Evolutionary conservation across 1,284 basidiomycete genomes (phyloP).

Genomic region (Sanghuangporus sanghuang): DNA sequence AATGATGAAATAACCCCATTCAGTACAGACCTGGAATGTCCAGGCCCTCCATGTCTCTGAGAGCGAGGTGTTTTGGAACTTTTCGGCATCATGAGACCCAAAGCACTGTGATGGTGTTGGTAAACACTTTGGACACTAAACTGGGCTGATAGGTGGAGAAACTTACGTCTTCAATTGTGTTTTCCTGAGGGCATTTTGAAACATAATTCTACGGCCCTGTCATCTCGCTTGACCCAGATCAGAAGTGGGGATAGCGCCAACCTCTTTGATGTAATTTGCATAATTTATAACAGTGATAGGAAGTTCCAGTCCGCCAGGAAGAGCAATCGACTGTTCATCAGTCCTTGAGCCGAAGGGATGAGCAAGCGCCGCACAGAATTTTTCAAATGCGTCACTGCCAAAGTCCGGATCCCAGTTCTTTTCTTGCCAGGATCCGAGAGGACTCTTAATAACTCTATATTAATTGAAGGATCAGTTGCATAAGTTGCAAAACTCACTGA

Average conservation of each 20-base stretch:
- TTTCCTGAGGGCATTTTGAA: conserved; percentile 47
- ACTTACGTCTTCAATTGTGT: conserved; percentile 56
- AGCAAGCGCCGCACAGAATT: conserved; percentile 65
- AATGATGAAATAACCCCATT: conserved; percentile 89
- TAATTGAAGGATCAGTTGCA: background rate
- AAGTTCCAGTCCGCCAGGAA: conserved; percentile 41
- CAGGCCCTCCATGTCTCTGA: conserved; percentile 80
- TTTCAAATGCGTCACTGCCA: conserved; percentile 56
- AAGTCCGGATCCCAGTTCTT: conserved; percentile 77
- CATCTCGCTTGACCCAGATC: background rate
- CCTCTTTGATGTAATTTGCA: conserved; percentile 69
- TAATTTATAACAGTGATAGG: conserved; percentile 69
- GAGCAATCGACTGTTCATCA: conserved; percentile 32
- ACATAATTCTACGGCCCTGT: conserved; percentile 49
- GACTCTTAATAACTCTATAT: conserved; percentile 23
- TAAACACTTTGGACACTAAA: conserved; percentile 7
- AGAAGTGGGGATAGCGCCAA: conserved; percentile 25
- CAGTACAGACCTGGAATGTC: conserved; percentile 89
- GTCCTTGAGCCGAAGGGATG: conserved; percentile 38
- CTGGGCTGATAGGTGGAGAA: background rate
- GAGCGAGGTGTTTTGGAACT: conserved; percentile 59
- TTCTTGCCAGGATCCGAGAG: conserved; percentile 53
- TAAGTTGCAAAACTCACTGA: conserved; percentile 38
- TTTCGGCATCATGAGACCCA: conserved; percentile 67
- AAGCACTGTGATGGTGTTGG: conserved; percentile 60